Base-by-base conservation (phyloP, 1,284 basidiomycete genomes). In the Cutaneotrichosporon sp. region DNA sequence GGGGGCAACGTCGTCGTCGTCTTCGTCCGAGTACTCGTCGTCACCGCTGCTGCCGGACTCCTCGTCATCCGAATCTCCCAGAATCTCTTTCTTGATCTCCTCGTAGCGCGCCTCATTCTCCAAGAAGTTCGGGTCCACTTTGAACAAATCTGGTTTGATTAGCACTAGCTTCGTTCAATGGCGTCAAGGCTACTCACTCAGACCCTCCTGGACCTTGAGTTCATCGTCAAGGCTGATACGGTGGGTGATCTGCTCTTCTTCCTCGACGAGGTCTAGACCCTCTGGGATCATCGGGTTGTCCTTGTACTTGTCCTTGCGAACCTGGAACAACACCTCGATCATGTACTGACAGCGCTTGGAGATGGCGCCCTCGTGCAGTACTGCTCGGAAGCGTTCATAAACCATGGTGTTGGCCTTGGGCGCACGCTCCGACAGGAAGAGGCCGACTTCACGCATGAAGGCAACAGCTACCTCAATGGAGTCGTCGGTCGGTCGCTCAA, bases 311-410 rank as follows among this genome's bases (percentile, higher is more conserved):
- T 99, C 96, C 77, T 96, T 94, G 61, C 94, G 82, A 10, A 97
- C 90, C 74, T 96, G 92, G 87, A 97, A 96, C 48, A 96, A 79
- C 5, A 98, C 94, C 76, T 98, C 96, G 66, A 99, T 92, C 96
- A 97, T 97, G 77, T 97, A 99, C 71, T 98, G 94, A 24, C 97
- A 91, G 61, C 96, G 84, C 68, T 97, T 93, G 68, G 88, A 90
- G 74, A 98, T 94, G 35, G 82, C 78, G 41, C 90, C 92, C 72
- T 98, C 96, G 75, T 98, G 96, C 38, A 99, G 78, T 6, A 97
- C 91, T 0, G 90, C 89, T 44, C 94, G 85, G 82, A 98, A 97
- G 33, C 92, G 87, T 72, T 97, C 96, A 70, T 86, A 97, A 37
- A 97, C 86, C 46, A 85, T 86, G 34, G 90, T 87, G 68, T 90